These are phyloP conservation scores for Hypoxylon crocopeplum DNA, from an alignment of 495 filamentous ascomycete species.

Conservation along the genomic window DNA sequence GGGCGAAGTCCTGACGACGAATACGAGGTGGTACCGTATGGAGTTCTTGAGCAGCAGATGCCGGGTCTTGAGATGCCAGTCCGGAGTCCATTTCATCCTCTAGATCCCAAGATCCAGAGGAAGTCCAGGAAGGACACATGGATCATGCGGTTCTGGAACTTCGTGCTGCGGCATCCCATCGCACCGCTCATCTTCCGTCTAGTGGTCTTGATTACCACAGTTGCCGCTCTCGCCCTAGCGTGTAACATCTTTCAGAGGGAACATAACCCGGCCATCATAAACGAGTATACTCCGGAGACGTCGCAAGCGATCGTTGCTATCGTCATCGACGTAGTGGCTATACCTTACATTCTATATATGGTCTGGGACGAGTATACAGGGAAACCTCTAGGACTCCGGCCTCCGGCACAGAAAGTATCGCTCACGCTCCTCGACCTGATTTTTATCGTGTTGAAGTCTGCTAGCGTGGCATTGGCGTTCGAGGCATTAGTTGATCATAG, in stretches of 20 bases:
- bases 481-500: conserved; percentile 76
- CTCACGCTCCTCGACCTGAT: conserved; percentile 89
- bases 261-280: conserved; percentile 39
- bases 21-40: conserved; percentile 50
- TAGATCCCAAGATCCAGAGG: conserved; percentile 43
- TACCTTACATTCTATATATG: conserved; percentile 91
- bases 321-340: conserved; percentile 84
- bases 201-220: conserved; percentile 81
- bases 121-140: conserved; percentile 52
- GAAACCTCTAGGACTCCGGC: conserved; percentile 87
- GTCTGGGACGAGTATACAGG: conserved; percentile 96
- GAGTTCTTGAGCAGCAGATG: conserved; percentile 54
- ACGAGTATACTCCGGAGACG: conserved; percentile 56
- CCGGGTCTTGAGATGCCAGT: conserved; percentile 54
- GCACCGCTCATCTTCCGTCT: conserved; percentile 85
- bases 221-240: conserved; percentile 81
- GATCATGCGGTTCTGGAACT: conserved; percentile 52
- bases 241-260: conserved; percentile 73
- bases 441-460: conserved; percentile 95
- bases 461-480: conserved; percentile 89
- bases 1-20: conserved; percentile 54
- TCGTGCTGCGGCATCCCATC: conserved; percentile 78
- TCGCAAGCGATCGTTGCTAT: conserved; percentile 89
- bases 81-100: conserved; percentile 61
- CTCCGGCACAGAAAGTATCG: conserved; percentile 80